Evolutionary conservation across 805 yeast species (phyloP).

Genomic region (Nakazawaea wyomingensis): DNA sequence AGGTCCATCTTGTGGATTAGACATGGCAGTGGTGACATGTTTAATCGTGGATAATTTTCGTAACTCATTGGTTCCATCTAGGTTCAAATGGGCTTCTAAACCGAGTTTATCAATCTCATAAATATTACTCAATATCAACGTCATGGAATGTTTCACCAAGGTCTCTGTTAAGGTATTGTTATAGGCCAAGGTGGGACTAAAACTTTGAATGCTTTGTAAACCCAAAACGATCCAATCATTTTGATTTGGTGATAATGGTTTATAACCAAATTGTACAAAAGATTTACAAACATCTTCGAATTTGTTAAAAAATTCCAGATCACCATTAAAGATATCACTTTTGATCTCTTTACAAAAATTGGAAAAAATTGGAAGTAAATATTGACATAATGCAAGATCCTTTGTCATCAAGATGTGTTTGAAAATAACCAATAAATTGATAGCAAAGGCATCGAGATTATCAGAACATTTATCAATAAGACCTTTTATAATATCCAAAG

Average conservation of each 20-base stretch:
- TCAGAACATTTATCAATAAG: slow-evolving; percentile 74
- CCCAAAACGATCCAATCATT: slow-evolving; percentile 43
- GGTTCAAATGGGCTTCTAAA: slow-evolving; percentile 12
- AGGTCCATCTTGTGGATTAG: slow-evolving; percentile 2
- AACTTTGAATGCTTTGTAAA: slow-evolving; percentile 32
- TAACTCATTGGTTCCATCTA: slow-evolving; percentile 6
- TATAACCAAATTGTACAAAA: slow-evolving; percentile 21
- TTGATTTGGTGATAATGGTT: slow-evolving; percentile 24
- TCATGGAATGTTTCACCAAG: slow-evolving; percentile 30
- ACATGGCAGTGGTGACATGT: slow-evolving; percentile 25
- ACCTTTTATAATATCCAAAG: slow-evolving; percentile 63
- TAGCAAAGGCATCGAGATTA: slow-evolving; percentile 79
- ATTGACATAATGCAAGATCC: slow-evolving; percentile 60
- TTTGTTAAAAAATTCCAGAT: slow-evolving; percentile 33
- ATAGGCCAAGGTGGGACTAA: slow-evolving; percentile 34
- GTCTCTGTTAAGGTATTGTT: slow-evolving; percentile 25
- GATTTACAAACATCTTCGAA: slow-evolving; percentile 28
- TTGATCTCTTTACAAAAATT: slow-evolving; percentile 32
- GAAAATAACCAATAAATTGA: slow-evolving; percentile 59
- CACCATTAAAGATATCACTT: slow-evolving; percentile 40
- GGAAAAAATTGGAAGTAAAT: slow-evolving; percentile 42
- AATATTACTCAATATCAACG: slow-evolving; percentile 34
- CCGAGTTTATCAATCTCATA: slow-evolving; percentile 14
- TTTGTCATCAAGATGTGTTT: slow-evolving; percentile 42
- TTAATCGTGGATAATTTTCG: slow-evolving; percentile 20